Evolutionary conservation across 2,329 filamentous ascomycete genomes (phyloP), one percentile per base, ranked within the genome.

Genomic region (Fusarium coffeatum): DNA sequence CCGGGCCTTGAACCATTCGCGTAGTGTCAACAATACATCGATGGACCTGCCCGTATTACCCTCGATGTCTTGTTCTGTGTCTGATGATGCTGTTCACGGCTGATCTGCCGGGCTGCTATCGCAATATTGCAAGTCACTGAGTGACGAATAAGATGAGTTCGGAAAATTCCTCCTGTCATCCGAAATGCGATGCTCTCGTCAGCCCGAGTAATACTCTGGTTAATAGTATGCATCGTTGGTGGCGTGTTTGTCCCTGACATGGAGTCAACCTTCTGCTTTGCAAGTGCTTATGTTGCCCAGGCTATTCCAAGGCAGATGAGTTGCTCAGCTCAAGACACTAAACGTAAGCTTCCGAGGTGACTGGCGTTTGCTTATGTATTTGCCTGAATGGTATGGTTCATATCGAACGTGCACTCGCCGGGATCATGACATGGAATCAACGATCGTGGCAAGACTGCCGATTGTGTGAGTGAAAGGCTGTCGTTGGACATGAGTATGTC

Each of bases 191-290:
- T 58, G 42, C 37, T 57, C 51, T 30, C 20, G 41, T 72, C 28
- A 28, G 55, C 37, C 30, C 54, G 25, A 41, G 55, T 51, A 28
- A 48, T 48, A 40, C 27, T 46, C 45, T 22, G 11, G 20, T 32
- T 51, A 15, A 13, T 13, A 16, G 27, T 37, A 23, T 27, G 22
- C 41, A 22, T 50, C 22, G 9, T 42, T 34, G 23, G 46, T 68
- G 55, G 54, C 43, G 27, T 55, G 54, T 64, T 47, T 55, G 59
- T 64, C 28, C 55, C 55, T 46, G 55, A 15, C 32, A 59, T 49
- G 28, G 30, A 59, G 37, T 42, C 49, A 42, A 51, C 34, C 27
- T 48, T 60, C 22, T 60, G 13, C 20, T 41, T 32, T 37, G 20
- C 30, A 48, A 48, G 41, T 34, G 47, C 59, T 59, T 50, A 43